phyloP scores from a whole-genome alignment of 2,329 filamentous ascomycete genomes.

The Lachnellula arida region DNA sequence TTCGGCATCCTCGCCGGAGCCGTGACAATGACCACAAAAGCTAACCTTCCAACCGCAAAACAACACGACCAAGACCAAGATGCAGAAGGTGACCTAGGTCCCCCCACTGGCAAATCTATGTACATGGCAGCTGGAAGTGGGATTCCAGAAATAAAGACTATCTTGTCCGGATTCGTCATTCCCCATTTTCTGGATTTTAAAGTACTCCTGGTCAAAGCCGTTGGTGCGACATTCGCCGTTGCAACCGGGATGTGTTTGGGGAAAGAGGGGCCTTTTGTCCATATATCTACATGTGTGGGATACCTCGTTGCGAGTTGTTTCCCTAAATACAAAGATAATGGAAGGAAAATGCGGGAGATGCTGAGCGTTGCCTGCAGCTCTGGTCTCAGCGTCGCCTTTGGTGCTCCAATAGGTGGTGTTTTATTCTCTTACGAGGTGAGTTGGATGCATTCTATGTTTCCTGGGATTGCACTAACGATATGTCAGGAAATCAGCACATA shows the following conservation, averaged over 20 bases:
- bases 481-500: conserved; percentile 53
- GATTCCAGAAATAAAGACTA: conserved; percentile 59
- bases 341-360: conserved; percentile 53
- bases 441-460: not conserved
- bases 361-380: conserved; percentile 52
- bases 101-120: conserved; percentile 43
- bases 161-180: conserved; percentile 56
- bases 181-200: conserved; percentile 52
- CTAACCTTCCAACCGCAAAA: conserved; percentile 41
- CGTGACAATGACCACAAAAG: conserved; percentile 46
- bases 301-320: conserved; percentile 48
- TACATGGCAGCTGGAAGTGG: conserved; percentile 56
- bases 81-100: conserved; percentile 7
- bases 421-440: conserved; percentile 51
- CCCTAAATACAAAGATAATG: conserved; percentile 53
- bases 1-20: conserved; percentile 46
- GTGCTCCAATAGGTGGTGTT: conserved; percentile 57
- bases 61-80: conserved; percentile 13
- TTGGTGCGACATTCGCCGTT: conserved; percentile 55
- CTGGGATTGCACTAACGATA: not conserved
- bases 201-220: conserved; percentile 51
- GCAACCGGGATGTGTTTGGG: conserved; percentile 56
- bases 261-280: conserved; percentile 59
- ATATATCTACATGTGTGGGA: conserved; percentile 55
- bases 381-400: conserved; percentile 55